Base-by-base conservation (phyloP, 192 early-diverging fungal genomes). In the Coemansia sp. region DNA sequence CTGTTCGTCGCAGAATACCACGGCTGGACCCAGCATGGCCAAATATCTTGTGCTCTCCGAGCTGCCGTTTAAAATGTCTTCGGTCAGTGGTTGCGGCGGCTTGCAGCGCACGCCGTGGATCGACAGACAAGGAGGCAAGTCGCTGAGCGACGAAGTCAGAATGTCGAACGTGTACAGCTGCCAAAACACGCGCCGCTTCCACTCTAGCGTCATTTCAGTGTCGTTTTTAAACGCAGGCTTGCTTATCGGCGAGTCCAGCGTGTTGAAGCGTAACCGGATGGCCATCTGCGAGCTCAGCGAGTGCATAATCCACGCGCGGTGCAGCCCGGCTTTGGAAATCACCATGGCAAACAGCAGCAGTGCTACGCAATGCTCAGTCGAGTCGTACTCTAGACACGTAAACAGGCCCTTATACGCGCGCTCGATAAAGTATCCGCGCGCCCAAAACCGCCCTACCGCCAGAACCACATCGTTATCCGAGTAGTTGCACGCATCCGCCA, bases 131-230 rank as follows among this genome's bases (percentile, higher is more conserved):
- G 58, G 69, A 35, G 70, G 70, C 65, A 73, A 50, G 33, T 71
- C 71, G 62, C 71, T 54, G 21, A 73, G 50, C 45, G 76, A 66
- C 23, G 60, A 58, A 6, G 70, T 55, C 46, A 73, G 58, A 14
- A 73, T 28, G 24, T 79, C 76, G 30, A 65, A 65, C 8, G 62
- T 65, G 56, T 63, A 79, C 24, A 79, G 62, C 62, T 79, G 76
- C 76, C 76, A 79, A 28, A 79, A 79, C 59, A 79, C 71, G 5
- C 76, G 70, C 1, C 76, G 61, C 58, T 79, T 79, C 76, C 76
- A 79, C 53, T 79, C 76, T 55, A 40, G 71, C 2, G 28, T 55
- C 50, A 65, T 18, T 45, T 52, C 51, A 14, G 61, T 42, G 59
- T 79, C 71, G 45, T 50, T 46, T 10, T 42, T 54, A 46, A 79